Evolutionary conservation across 75 land plant species (phyloP).

Genomic region (Azolla pinnata): DNA sequence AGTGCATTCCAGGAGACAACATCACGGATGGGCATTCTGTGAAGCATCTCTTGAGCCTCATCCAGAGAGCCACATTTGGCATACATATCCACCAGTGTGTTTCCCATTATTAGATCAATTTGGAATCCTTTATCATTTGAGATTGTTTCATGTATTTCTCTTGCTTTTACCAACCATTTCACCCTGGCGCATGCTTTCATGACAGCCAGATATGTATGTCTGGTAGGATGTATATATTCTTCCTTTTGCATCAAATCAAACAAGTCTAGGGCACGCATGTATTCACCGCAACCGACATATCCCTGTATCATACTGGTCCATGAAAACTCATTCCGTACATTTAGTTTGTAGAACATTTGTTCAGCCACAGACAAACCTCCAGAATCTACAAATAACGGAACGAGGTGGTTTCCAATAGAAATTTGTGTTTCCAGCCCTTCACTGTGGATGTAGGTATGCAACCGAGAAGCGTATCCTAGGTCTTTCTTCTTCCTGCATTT

Average conservation of each 20-base stretch:
- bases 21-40: slow-evolving; percentile 24
- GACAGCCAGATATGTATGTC: neutral
- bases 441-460: neutral
- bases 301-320: slow-evolving; percentile 4
- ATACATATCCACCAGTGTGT: slow-evolving; percentile 15
- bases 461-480: neutral
- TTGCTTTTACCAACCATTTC: neutral
- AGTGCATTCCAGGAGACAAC: slow-evolving; percentile 37
- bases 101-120: neutral
- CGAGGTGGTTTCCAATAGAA: neutral
- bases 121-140: slow-evolving; percentile 2
- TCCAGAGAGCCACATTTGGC: slow-evolving; percentile 7
- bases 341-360: neutral
- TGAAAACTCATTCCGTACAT: neutral
- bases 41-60: slow-evolving; percentile 9
- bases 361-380: neutral
- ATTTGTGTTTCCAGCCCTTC: neutral
- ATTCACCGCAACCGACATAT: neutral
- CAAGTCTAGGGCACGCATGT: neutral
- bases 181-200: neutral
- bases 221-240: neutral
- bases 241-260: neutral
- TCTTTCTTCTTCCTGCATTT: neutral
- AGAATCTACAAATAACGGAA: slow-evolving; percentile 4
- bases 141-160: neutral